phyloP scores from a whole-genome alignment of 257 asterid species.

The Jaltomata sinuosa region DNA sequence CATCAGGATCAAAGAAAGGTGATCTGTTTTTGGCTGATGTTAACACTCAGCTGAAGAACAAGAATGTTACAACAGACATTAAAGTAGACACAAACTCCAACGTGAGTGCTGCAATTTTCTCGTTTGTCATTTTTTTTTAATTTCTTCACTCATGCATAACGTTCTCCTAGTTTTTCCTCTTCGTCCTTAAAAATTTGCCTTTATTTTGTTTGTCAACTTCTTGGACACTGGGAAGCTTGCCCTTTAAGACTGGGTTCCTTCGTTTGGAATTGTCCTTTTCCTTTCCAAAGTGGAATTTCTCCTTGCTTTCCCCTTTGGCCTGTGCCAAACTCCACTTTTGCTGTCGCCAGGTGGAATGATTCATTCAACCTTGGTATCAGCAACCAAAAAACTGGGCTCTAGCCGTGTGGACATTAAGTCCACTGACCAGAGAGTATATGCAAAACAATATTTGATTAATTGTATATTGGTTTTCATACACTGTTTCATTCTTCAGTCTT shows the following conservation, averaged over 20 bases:
- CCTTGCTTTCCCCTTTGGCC: too few relatives aligned
- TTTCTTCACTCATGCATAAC: background rate
- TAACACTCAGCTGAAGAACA: constrained; percentile 51
- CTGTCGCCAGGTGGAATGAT: too few relatives aligned
- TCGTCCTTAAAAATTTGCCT: background rate
- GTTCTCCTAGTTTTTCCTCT: background rate
- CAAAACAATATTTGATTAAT: background rate
- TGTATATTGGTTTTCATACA: background rate
- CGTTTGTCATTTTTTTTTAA: background rate
- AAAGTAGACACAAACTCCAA: constrained; percentile 59
- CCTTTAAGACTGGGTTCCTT: too few relatives aligned
- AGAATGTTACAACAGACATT: constrained; percentile 50
- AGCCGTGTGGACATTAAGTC: background rate
- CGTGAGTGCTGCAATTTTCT: constrained; percentile 9
- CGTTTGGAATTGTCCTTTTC: too few relatives aligned
- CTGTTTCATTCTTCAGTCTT: background rate
- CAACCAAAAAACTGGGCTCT: background rate
- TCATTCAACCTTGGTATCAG: too few relatives aligned
- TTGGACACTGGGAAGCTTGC: too few relatives aligned
- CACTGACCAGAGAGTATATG: background rate
- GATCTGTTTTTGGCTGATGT: constrained; percentile 59
- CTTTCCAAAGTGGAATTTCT: too few relatives aligned
- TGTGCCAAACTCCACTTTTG: too few relatives aligned
- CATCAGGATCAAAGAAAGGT: constrained; percentile 55
- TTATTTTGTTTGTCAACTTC: background rate